These are phyloP conservation scores for Pyrrhoderma lamaoense DNA, from an alignment of 1,284 basidiomycete genomes.

Conservation along the genomic window DNA sequence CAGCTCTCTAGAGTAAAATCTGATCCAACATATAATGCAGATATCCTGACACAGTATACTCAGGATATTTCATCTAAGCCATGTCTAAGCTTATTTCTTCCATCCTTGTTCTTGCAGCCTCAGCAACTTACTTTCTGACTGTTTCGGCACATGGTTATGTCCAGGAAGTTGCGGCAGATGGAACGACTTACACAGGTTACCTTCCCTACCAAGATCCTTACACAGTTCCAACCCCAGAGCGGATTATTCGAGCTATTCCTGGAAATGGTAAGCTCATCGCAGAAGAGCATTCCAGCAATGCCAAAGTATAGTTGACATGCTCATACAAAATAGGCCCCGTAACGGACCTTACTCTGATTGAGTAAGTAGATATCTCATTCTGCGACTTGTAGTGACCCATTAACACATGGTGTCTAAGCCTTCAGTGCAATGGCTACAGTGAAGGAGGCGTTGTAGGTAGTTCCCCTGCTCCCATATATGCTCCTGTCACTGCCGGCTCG, in stretches of 20 bases:
- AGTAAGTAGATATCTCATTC: slow-evolving; percentile 20
- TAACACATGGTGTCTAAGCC: slow-evolving; percentile 21
- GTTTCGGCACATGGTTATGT: slow-evolving; percentile 31
- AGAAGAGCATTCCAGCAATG: too few relatives aligned
- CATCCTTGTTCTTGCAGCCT: not conserved
- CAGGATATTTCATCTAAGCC: not conserved
- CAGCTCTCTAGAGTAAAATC: too few relatives aligned
- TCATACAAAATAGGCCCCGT: slow-evolving; percentile 21
- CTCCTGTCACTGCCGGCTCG: slow-evolving; percentile 38
- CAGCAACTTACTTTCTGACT: not conserved
- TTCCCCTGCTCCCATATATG: slow-evolving; percentile 38
- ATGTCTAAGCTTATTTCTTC: not conserved
- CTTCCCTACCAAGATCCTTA: slow-evolving; percentile 33
- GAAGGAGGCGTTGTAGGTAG: slow-evolving; percentile 32
- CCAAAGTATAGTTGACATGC: too few relatives aligned
- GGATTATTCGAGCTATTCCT: slow-evolving; percentile 41
- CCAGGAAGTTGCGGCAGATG: slow-evolving; percentile 28
- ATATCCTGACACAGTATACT: too few relatives aligned
- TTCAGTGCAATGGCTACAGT: slow-evolving; percentile 38
- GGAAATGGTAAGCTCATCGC: slow-evolving; percentile 32
- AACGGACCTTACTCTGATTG: slow-evolving; percentile 26
- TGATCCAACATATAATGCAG: too few relatives aligned
- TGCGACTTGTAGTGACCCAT: not conserved
- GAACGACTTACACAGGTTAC: slow-evolving; percentile 29
- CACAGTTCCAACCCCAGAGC: slow-evolving; percentile 32